Evolutionary conservation across 129 eudicot genomes (phyloP), one percentile per base, ranked within the genome.

Genomic region (Dittrichia graveolens): DNA sequence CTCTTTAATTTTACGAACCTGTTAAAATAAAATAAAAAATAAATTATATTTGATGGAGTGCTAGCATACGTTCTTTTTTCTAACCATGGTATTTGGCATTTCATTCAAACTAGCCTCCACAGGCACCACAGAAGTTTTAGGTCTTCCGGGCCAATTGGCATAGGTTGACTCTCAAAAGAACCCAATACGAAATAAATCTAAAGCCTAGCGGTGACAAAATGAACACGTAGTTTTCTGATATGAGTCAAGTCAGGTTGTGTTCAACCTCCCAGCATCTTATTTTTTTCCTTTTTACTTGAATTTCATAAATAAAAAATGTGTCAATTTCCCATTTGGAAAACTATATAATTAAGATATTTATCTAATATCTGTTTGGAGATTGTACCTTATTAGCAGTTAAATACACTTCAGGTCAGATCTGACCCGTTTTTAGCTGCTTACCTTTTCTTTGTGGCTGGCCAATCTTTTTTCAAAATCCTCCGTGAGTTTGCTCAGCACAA

Each of bases 391-490:
- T 24, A 24, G 31, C 31, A 24, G 2, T 0, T 24, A 24, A 24
- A 2, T 24, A 24, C 31, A 24, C 31, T 24, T 24, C 31, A 2
- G 31, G 31, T 24, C 31, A 0, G 31, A 0, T 24, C 31, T 24
- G 31, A 24, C 31, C 31, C 31, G 31, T 24, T 24, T 24, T 24
- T 24, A 41, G 12, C 55, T 74, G 72, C 72, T 39, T 46, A 85
- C 94, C 80, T 78, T 79, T 74, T 78, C 91, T 67, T 53, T 80
- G 40, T 89, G 88, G 72, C 50, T 61, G 50, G 83, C 80, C 53
- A 89, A 43, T 59, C 82, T 85, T 3, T 54, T 88, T 66, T 89
- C 92, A 67, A 83, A 83, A 56, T 87, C 90, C 69, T 83, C 92
- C 65, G 76, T 73, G 55, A 89, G 85, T 85, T 87, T 87, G 55